Base-by-base conservation (phyloP, 176 grass and related monocot species). In the Oryza rufipogon region DNA sequence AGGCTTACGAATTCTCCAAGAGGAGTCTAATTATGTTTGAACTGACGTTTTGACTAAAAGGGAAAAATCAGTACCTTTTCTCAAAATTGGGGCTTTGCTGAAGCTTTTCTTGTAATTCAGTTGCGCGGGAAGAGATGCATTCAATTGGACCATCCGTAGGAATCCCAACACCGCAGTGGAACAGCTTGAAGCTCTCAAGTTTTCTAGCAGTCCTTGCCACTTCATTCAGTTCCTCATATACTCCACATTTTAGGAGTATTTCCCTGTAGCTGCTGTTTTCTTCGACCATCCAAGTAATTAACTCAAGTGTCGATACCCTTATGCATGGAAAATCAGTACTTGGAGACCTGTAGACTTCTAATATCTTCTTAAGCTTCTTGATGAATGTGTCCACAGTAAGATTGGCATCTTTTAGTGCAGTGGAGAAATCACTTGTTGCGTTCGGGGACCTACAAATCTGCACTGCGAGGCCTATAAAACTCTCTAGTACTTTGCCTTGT, bases 241-340 rank as follows among this genome's bases (percentile, higher is more conserved):
- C 14, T 46, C 83, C 83, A 71, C 75, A 85, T 22, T 71, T 66
- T 5, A 85, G 75, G 38, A 85, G 4, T 78, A 33, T 32, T 30
- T 85, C 75, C 25, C 25, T 32, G 13, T 71, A 48, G 25, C 28
- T 78, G 38, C 2, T 58, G 2, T 85, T 48, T 7, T 9, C 11
- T 71, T 30, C 26, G 14, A 78, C 25, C 51, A 85, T 78, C 74
- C 83, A 85, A 58, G 17, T 64, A 75, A 85, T 56, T 26, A 85
- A 75, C 36, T 85, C 75, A 71, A 85, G 7, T 78, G 51, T 78
- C 5, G 7, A 77, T 78, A 75, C 58, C 52, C 83, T 85, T 71
- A 85, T 85, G 25, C 75, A 46, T 23, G 83, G 83, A 45, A 85
- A 78, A 5, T 78, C 75, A 33, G 38, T 71, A 25, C 46, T 85